These are phyloP conservation scores for Phytophthora quininea DNA, from an alignment of 352 stramenopile genomes.

Conservation along the genomic window DNA sequence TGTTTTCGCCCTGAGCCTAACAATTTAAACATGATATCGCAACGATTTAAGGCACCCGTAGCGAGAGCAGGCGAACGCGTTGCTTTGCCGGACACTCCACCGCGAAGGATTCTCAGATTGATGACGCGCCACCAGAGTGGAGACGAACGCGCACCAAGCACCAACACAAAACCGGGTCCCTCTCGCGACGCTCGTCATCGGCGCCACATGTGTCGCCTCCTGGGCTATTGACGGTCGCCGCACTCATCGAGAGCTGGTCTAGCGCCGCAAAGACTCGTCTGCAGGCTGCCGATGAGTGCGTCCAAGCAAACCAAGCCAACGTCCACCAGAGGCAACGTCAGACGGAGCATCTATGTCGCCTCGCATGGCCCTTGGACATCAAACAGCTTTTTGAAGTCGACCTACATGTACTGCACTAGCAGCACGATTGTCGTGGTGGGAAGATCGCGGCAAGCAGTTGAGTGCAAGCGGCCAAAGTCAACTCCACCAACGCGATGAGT, in stretches of 20 bases:
- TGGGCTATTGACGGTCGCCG: neutral
- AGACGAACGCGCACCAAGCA: too few relatives aligned
- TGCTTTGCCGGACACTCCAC: too few relatives aligned
- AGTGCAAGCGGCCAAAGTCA: too few relatives aligned
- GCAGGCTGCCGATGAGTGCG: constrained; percentile 8
- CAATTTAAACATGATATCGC: too few relatives aligned
- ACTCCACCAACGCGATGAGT: neutral
- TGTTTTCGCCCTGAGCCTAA: too few relatives aligned
- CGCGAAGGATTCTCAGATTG: too few relatives aligned
- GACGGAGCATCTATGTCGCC: constrained; percentile 1
- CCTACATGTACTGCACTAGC: neutral
- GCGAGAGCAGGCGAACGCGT: too few relatives aligned
- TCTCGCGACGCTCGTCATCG: too few relatives aligned
- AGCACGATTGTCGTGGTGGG: neutral
- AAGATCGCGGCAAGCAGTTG: neutral
- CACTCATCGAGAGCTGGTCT: neutral
- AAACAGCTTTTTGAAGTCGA: constrained; percentile 8
- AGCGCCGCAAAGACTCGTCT: constrained; percentile 7
- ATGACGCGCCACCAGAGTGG: too few relatives aligned
- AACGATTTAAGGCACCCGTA: too few relatives aligned
- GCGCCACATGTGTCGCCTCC: too few relatives aligned
- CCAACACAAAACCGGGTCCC: too few relatives aligned
- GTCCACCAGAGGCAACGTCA: neutral
- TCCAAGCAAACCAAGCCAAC: neutral
- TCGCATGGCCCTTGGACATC: neutral